These are phyloP conservation scores for Beauveria sp. DNA, from an alignment of 2,329 filamentous ascomycete species.

Conservation along the genomic window DNA sequence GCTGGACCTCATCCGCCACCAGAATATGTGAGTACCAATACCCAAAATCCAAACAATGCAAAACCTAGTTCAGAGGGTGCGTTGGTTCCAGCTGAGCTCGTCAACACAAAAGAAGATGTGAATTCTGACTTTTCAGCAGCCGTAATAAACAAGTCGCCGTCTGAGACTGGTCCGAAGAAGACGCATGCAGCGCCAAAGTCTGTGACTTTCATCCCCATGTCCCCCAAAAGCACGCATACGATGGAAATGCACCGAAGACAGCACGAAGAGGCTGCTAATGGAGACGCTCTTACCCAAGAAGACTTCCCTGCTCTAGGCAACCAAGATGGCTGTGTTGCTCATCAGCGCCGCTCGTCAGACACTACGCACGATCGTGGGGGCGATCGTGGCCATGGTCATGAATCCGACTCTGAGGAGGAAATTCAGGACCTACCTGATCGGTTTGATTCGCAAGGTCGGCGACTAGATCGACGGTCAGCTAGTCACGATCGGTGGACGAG, in stretches of 20 bases:
- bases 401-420: constrained; percentile 25
- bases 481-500: constrained; percentile 23
- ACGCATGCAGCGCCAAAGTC: constrained; percentile 26
- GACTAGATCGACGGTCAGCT: constrained; percentile 23
- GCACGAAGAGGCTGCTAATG: constrained; percentile 21
- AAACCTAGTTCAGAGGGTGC: constrained; percentile 28
- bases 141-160: constrained; percentile 17
- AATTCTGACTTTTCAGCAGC: constrained; percentile 22
- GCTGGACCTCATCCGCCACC: constrained; percentile 20
- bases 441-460: constrained; percentile 37
- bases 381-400: constrained; percentile 13
- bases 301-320: constrained; percentile 16
- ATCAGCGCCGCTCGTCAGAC: constrained; percentile 26
- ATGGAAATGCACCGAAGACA: constrained; percentile 33
- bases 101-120: background rate
- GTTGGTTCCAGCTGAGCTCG: constrained; percentile 18
- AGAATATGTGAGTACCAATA: constrained; percentile 37
- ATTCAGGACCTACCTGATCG: constrained; percentile 39
- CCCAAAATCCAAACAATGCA: constrained; percentile 20
- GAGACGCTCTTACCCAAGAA: constrained; percentile 11
- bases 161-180: background rate
- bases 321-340: constrained; percentile 15
- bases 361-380: constrained; percentile 25
- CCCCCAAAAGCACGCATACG: constrained; percentile 39
- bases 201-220: constrained; percentile 41